Conservation (phyloP, 306 rosid genomes). For the Medicago lupulina region DNA sequence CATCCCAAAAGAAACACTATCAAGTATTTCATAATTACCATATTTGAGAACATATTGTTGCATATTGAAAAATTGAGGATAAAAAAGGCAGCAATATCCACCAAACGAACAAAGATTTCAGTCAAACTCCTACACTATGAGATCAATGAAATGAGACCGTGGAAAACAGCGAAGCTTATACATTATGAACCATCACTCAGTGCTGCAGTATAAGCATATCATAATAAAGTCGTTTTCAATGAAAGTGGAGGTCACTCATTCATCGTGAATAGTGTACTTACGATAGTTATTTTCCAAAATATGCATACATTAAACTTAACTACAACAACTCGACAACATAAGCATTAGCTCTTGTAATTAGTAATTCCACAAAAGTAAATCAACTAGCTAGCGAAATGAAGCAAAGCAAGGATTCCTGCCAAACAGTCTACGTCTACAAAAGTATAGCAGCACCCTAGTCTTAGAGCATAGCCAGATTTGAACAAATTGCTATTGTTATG, state of each 20-base stretch:
- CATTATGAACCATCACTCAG: slow-evolving; percentile 8
- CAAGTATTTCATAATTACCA: slow-evolving; percentile 7
- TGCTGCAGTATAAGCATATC: slow-evolving; percentile 18
- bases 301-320: slow-evolving; percentile 15
- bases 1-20: slow-evolving; percentile 10
- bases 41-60: slow-evolving; percentile 2
- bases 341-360: slow-evolving; percentile 12
- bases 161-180: slow-evolving; percentile 16
- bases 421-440: no score
- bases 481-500: background rate
- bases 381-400: background rate
- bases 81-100: slow-evolving; percentile 18
- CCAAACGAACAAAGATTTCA: slow-evolving; percentile 25
- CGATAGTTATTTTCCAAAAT: background rate
- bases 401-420: background rate
- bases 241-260: slow-evolving; percentile 2
- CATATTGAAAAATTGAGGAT: slow-evolving; percentile 3
- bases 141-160: background rate
- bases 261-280: background rate
- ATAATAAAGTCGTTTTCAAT: slow-evolving; percentile 16
- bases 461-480: background rate
- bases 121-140: background rate
- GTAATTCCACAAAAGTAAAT: background rate
- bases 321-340: background rate
- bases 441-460: no score